Base-by-base conservation (phyloP, 23 red algal genomes). In the Cyanidioschyzon merolae region DNA sequence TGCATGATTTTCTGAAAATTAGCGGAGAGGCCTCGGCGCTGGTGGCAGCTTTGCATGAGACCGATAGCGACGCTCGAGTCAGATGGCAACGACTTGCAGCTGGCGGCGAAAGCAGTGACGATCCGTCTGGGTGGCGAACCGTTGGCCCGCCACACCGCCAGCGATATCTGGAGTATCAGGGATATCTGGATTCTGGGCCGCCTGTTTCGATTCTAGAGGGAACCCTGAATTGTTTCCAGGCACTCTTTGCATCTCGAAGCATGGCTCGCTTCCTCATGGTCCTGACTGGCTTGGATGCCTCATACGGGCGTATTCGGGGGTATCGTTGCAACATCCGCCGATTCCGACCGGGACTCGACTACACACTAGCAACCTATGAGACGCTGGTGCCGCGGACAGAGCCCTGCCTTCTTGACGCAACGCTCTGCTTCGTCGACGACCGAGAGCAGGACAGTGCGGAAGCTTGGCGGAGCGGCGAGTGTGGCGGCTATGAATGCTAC, bases 341-440 rank as follows among this genome's bases (percentile, higher is more conserved):
- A 3, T 71, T 71, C 29, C 63, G 63, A 12, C 63, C 63, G n/a
- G 63, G 63, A 12, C 63, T 71, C n/a, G 63, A 71, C 29, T 71
- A 71, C 29, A 71, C 63, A 27, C 63, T 71, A 35, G 63, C 63
- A 7, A 71, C 63, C 12, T 27, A 35, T 32, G n/a, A 71, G 12
- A 32, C n/a, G n/a, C 21, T 71, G 63, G 32, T 71, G 3, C 21
- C n/a, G 2, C n/a, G 3, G 2, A 27, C 2, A 32, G 63, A 71
- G 63, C 63, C 63, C n/a, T 3, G 63, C 63, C n/a, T 71, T 7
- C n/a, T 71, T 25, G 63, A 71, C 32, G 63, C 63, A 7, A 71
- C 63, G 16, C 63, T 71, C n/a, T 71, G 63, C 30, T 71, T 71
- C n/a, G 63, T 71, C n/a, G 63, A 71, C 63, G 63, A 71, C 63